Evolutionary conservation across 1,284 basidiomycete genomes (phyloP).

Genomic region (Trichosporon ovoides): DNA sequence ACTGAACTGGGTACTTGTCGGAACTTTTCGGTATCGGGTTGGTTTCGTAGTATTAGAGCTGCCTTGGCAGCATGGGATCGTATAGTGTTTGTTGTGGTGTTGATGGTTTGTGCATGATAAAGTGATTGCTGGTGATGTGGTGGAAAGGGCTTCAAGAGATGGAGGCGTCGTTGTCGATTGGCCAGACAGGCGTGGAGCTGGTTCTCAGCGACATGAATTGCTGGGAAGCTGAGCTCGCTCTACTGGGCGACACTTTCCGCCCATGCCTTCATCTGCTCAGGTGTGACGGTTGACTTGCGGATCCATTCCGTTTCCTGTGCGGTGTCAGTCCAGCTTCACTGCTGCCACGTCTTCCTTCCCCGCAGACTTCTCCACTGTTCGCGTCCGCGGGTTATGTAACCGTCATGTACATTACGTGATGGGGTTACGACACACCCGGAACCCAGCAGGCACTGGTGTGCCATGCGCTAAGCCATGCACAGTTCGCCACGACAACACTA

Average conservation of each 20-base stretch:
- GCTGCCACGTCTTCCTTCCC: background rate
- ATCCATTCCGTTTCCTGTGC: constrained; percentile 40
- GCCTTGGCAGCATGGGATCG: background rate
- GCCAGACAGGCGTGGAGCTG: too few species aligned
- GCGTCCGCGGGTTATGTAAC: constrained; percentile 1
- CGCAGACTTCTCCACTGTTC: background rate
- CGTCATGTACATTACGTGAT: background rate
- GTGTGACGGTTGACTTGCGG: constrained; percentile 28
- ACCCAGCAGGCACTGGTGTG: background rate
- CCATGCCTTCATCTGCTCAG: constrained; percentile 34
- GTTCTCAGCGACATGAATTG: background rate
- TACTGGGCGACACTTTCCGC: constrained; percentile 18
- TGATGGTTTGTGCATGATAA: background rate
- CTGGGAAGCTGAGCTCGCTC: too few species aligned
- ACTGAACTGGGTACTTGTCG: background rate
- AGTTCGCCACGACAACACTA: too few species aligned
- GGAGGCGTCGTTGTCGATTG: background rate
- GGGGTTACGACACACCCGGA: background rate
- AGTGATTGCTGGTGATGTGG: background rate
- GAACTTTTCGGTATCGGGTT: background rate
- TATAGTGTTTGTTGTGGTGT: background rate
- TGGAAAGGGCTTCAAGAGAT: background rate
- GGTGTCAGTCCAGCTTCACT: constrained; percentile 2
- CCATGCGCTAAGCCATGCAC: too few species aligned
- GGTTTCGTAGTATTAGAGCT: constrained; percentile 1